Conservation (phyloP, 1,284 basidiomycete species). For the Leucocoprinus gongylophorus region DNA sequence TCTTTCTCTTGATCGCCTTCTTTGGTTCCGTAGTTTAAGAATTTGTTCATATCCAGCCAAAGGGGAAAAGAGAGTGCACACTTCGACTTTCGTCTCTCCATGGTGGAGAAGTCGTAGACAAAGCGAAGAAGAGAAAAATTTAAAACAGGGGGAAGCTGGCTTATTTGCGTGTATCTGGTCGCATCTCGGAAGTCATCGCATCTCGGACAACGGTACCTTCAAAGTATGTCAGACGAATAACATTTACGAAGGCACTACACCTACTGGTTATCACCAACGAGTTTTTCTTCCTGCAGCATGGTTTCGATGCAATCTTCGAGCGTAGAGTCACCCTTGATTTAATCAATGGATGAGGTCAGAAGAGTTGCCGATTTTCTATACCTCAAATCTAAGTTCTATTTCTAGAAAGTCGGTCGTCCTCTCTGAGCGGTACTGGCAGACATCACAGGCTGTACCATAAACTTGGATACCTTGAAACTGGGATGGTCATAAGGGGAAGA, state of each 20-base stretch:
- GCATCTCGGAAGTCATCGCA: conserved; percentile 73
- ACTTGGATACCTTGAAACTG: conserved; percentile 83
- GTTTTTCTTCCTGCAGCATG: conserved; percentile 57
- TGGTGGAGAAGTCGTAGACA: conserved; percentile 70
- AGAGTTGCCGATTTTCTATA: conserved; percentile 21
- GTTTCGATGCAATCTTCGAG: conserved; percentile 65
- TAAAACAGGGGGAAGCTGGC: conserved; percentile 71
- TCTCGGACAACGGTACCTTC: conserved; percentile 69
- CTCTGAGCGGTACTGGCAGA: conserved; percentile 64
- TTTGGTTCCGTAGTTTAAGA: conserved; percentile 30
- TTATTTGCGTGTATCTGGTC: conserved; percentile 63
- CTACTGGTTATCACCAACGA: conserved; percentile 78
- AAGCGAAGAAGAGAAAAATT: conserved; percentile 89
- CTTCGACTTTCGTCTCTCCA: conserved; percentile 81
- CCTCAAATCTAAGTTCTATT: conserved; percentile 78
- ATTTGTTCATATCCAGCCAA: conserved; percentile 66
- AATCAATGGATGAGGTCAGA: neutral
- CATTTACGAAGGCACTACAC: conserved; percentile 13
- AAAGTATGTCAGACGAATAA: conserved; percentile 4
- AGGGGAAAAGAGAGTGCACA: conserved; percentile 69
- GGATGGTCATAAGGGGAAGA: conserved; percentile 5
- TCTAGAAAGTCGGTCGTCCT: conserved; percentile 69
- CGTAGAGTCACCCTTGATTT: conserved; percentile 53
- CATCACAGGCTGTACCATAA: conserved; percentile 71
- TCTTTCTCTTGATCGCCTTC: conserved; percentile 16